Evolutionary conservation across 83 land plant species (phyloP), one percentile per base, ranked within the genome.

Genomic region (Picea mariana): DNA sequence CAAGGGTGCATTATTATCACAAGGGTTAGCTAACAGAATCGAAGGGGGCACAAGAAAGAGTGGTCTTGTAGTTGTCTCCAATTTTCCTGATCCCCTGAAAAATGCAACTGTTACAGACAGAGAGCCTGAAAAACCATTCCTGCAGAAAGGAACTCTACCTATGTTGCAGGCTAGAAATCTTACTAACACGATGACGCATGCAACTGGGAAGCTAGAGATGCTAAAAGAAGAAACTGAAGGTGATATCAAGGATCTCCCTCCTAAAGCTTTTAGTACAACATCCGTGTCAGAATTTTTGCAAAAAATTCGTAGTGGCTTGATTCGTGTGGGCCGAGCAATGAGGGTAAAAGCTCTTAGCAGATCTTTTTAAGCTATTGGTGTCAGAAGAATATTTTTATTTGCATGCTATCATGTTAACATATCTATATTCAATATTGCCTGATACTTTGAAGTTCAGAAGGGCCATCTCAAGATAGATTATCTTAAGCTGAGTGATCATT

Each of bases 161-260:
- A 34, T 26, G 55, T 63, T 82, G 31, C 81, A 80, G 40, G 76
- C 79, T 78, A 34, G 5, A 67, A 85, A 80, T 24, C 78, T 61
- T 44, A 42, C 42, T 72, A 42, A 42, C 44, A 72, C 44, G 76
- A 72, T 67, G 69, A 68, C 24, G 31, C 27, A 21, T 12, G 73
- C 76, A 58, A 6, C 77, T 52, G 67, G 65, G 17, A 81, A 80
- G 69, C 67, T 90, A 44, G 88, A 80, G 67, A 47, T 81, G 58
- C 82, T 92, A 13, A 80, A 87, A 82, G 93, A 89, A 85, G 89
- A 87, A 31, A 71, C 21, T 87, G 91, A 91, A 31, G 82, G 82
- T 58, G 88, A 80, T 16, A 85, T 31, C 11, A 49, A 71, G 64
- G 84, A 73, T 69, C 55, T 55, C 31, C 78, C 87, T 7, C 5